phyloP scores from a whole-genome alignment of 768 basidiomycete species.

The Boletus vermiculosoides region DNA sequence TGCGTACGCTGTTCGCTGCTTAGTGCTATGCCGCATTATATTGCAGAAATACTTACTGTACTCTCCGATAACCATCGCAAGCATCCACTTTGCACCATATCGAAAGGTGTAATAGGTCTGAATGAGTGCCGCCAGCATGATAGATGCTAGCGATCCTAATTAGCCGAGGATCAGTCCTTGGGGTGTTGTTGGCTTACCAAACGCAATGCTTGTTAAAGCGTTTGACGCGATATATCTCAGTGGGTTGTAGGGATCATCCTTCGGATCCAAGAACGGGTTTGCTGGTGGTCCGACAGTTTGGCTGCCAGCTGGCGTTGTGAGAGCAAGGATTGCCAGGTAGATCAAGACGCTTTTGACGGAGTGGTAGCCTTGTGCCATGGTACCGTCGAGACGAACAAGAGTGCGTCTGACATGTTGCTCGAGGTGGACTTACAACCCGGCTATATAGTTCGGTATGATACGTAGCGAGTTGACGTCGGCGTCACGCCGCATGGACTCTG shows the following conservation, averaged over 20 bases:
- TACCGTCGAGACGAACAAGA: not conserved
- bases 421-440: not conserved
- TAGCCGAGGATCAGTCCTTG: not conserved
- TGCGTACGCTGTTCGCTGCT: conserved; percentile 45
- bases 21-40: not conserved
- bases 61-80: conserved; percentile 58
- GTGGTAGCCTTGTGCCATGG: conserved; percentile 3
- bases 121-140: conserved; percentile 40
- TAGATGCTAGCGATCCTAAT: conserved; percentile 20
- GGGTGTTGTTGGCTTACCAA: conserved; percentile 34
- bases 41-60: conserved; percentile 41
- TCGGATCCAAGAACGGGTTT: conserved; percentile 39
- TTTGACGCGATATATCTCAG: conserved; percentile 57
- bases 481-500: too few species aligned
- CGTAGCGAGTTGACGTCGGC: not conserved
- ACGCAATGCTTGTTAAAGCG: conserved; percentile 48
- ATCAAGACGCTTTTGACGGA: not conserved
- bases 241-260: conserved; percentile 52
- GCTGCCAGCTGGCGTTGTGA: not conserved
- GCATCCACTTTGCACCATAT: conserved; percentile 57
- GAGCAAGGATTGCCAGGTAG: not conserved
- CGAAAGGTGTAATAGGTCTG: conserved; percentile 45
- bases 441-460: not conserved
- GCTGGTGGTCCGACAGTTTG: conserved; percentile 7
- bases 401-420: not conserved